phyloP scores from a whole-genome alignment of 331 rosid species.

The Saraca asoca region DNA sequence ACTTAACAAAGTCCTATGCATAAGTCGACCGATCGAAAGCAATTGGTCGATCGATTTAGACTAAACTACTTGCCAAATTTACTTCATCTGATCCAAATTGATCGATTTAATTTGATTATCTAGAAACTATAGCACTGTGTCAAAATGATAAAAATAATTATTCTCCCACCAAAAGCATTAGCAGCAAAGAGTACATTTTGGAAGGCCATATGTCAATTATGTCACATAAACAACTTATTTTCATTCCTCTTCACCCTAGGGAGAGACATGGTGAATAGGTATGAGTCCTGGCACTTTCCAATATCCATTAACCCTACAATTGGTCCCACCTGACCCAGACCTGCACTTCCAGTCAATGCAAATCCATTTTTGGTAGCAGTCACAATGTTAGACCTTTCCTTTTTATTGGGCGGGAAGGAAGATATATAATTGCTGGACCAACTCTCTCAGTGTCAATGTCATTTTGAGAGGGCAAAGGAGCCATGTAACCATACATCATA shows the following conservation, averaged over 20 bases:
- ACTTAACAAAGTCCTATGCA: too few species aligned
- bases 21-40: too few species aligned
- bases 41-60: too few species aligned
- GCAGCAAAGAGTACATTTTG: neutral
- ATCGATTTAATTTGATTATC: too few species aligned
- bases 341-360: conserved; percentile 49
- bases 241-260: conserved; percentile 57
- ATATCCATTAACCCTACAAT: conserved; percentile 48
- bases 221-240: conserved; percentile 40
- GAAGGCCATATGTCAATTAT: neutral
- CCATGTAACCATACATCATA: conserved; percentile 28
- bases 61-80: too few species aligned
- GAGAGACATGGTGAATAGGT: conserved; percentile 50
- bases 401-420: conserved; percentile 46
- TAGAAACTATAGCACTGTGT: too few species aligned
- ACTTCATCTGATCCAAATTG: too few species aligned
- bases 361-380: conserved; percentile 46
- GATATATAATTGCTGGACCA: conserved; percentile 41
- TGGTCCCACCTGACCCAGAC: conserved; percentile 45
- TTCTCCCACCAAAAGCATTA: conserved; percentile 7
- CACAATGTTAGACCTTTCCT: conserved; percentile 49
- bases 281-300: conserved; percentile 55
- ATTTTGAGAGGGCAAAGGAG: conserved; percentile 26
- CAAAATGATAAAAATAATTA: neutral
- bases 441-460: conserved; percentile 31